Evolutionary conservation across 257 asterid genomes (phyloP), one percentile per base, ranked within the genome.

Genomic region (Przewalskia tangutica): DNA sequence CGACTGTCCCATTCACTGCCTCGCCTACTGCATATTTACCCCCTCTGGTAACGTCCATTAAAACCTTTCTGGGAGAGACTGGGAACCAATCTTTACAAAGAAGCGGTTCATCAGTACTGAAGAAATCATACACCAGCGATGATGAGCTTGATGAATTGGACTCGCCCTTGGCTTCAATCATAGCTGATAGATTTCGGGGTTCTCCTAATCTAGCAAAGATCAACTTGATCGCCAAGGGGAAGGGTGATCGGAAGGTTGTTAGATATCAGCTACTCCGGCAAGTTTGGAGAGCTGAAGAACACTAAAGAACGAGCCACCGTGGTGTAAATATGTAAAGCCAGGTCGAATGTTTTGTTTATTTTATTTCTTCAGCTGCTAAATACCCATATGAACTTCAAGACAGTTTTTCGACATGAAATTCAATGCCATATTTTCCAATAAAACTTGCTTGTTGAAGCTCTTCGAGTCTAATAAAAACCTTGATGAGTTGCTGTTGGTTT

Each of bases 91-190:
- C 87, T 54, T 85, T 87, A 2, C 86, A 85, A 44, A 89, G 85
- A 58, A 90, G 89, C 85, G 83, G 90, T 64, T 84, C 93, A 51
- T 84, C 94, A 9, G 83, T 91, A 51, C 89, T 95, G 14, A 86
- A 82, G 36, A 94, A 93, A 79, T 87, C 97, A 2, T 84, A 89
- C 85, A 88, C 88, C 10, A 95, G 98, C 36, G 98, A 95, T 10
- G 97, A 95, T 64, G 98, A 95, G 88, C 85, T 95, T 1, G 93
- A 91, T 27, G 98, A 92, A 84, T 87, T 95, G 14, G 92, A 92
- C 82, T 89, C 93, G 1, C 92, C 97, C 23, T 86, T 95, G 90
- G 90, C 92, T 58, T 84, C 89, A 2, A 84, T 95, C n/a, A 76
- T 93, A 44, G 91, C 90, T 2, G 97, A 92, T 58, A 86, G 87